Conservation (phyloP, 169 alveolate species). For the Plasmodium billcollinsi region DNA sequence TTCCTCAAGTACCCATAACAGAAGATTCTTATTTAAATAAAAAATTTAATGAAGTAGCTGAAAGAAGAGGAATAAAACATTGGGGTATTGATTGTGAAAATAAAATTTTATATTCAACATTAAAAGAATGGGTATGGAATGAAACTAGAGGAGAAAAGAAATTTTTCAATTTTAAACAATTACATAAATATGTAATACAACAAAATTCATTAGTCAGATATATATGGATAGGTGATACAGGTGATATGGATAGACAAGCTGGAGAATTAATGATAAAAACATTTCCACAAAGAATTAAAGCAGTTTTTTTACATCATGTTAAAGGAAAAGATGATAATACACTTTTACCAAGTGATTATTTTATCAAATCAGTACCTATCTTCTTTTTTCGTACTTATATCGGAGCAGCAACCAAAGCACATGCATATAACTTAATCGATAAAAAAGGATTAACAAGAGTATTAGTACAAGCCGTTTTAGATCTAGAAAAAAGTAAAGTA, state of each 20-base stretch:
- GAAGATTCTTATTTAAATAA: constrained; percentile 85
- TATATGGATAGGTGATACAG: constrained; percentile 91
- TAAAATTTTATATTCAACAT: constrained; percentile 87
- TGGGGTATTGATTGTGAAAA: constrained; percentile 91
- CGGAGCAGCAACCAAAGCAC: constrained; percentile 90
- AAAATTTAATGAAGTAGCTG: constrained; percentile 87
- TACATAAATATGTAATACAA: constrained; percentile 82
- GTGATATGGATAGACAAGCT: constrained; percentile 89
- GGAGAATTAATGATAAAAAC: constrained; percentile 89
- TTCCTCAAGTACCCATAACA: constrained; percentile 91
- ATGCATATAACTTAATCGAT: constrained; percentile 84
- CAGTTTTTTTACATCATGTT: constrained; percentile 89
- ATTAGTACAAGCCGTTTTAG: constrained; percentile 86
- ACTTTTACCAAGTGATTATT: constrained; percentile 87
- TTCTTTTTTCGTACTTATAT: constrained; percentile 88
- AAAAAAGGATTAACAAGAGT: constrained; percentile 86
- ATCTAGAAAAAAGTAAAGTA: constrained; percentile 80
- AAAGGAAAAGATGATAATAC: constrained; percentile 75
- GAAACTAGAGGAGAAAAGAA: constrained; percentile 88
- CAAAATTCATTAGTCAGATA: constrained; percentile 83
- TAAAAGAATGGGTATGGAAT: constrained; percentile 90
- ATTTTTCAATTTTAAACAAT: constrained; percentile 86
- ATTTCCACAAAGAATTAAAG: constrained; percentile 86
- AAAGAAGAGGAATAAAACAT: constrained; percentile 84
- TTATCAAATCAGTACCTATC: constrained; percentile 88